Percentiles rank a stretch among this genome's conserved stretches.
phyloP scores from a whole-genome alignment of 192 early-diverging fungal species.

The Paraglomus brasilianum region DNA sequence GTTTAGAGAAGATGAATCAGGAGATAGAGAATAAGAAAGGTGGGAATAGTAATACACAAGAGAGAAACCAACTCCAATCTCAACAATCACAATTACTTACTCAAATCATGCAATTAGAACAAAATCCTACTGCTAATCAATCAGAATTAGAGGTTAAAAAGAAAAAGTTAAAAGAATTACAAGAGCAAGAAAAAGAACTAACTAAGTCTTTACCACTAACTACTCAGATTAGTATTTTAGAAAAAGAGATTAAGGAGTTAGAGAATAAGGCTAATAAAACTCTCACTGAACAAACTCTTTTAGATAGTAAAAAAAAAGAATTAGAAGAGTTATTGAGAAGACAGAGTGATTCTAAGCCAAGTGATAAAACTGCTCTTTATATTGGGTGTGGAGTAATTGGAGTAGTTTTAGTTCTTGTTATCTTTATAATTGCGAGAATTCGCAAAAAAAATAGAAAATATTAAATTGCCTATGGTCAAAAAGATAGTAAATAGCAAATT shows the following conservation, averaged over 20 bases:
- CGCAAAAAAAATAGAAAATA: slow-evolving; percentile 4
- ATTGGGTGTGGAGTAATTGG: slow-evolving; percentile 20
- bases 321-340: slow-evolving; percentile 11
- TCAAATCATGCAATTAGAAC: neutral
- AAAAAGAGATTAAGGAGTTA: slow-evolving; percentile 13
- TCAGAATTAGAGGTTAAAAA: slow-evolving; percentile 5
- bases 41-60: too few species aligned
- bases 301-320: neutral
- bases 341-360: neutral
- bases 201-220: neutral
- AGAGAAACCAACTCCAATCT: neutral
- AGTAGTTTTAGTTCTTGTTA: neutral
- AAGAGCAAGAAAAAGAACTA: neutral
- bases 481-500: too few species aligned
- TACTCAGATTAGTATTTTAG: slow-evolving; percentile 20
- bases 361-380: slow-evolving; percentile 11
- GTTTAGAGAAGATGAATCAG: too few species aligned
- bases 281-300: neutral
- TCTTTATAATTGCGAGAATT: slow-evolving; percentile 12
- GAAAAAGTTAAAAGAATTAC: neutral
- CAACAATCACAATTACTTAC: neutral
- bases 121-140: slow-evolving; percentile 5
- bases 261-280: slow-evolving; percentile 1
- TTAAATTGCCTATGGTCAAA: too few species aligned
- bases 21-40: too few species aligned